Base-by-base conservation (phyloP, 805 yeast species). In the Komagataella ulmi region DNA sequence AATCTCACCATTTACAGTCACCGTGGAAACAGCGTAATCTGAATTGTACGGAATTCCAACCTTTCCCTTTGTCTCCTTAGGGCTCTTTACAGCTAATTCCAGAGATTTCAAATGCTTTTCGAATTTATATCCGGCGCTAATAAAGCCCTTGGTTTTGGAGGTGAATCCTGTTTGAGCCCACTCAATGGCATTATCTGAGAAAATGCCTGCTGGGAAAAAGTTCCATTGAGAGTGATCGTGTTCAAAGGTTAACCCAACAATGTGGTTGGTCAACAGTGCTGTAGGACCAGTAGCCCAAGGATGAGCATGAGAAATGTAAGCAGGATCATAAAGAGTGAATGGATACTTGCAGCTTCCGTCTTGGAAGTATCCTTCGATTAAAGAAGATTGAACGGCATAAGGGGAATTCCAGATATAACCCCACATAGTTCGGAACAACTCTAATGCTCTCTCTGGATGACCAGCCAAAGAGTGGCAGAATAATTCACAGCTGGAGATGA, bases 331-430 rank as follows among this genome's bases (percentile, higher is more conserved):
- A 14, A 50, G 47, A 21, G 36, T 48, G 49, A 53, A 53, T 2
- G 54, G 54, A 21, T 53, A 53, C 21, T 53, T 53, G 24, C 54
- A 53, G 24, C 47, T 47, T 7, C 54, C 54, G n/a, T 53, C 54
- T 30, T 50, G 49, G 49, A 50, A 50, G 19, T 53, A 53, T 6
- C 54, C 54, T 36, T 53, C 54, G 24, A 53, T 53, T 46, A 53
- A 48, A 17, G 54, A 50, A 5, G 54, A 53, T 23, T 50, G 44
- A 14, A 53, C 54, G 7, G 53, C 49, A 44, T 53, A 53, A 30
- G 54, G 51, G 14, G 53, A 17, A 44, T 53, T 53, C 54, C 54
- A 53, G 12, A 53, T 53, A 49, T 53, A 53, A 3, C 54, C 54
- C 54, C 54, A 53, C 54, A 53, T 53, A 18, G 47, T 45, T 23